Evolutionary conservation across 2,329 filamentous ascomycete species (phyloP).

Genomic region (Paecilomyces formosus): DNA sequence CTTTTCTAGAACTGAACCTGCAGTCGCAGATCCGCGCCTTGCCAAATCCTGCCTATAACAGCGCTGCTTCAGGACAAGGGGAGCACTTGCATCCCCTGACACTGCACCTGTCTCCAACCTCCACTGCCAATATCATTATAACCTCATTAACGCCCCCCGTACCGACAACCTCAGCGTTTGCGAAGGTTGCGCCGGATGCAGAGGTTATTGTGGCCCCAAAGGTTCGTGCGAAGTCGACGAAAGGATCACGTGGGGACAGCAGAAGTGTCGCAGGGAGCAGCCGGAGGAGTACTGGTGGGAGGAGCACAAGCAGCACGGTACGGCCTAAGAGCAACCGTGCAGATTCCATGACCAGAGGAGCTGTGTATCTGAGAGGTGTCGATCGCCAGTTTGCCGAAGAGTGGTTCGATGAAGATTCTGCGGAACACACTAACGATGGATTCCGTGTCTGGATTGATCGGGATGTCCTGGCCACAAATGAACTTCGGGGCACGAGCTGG

Average conservation of each 20-base stretch:
- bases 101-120: constrained; percentile 88
- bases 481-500: constrained; percentile 68
- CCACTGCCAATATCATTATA: constrained; percentile 84
- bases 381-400: constrained; percentile 62
- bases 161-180: constrained; percentile 64
- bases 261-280: constrained; percentile 74
- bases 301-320: constrained; percentile 66
- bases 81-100: constrained; percentile 70
- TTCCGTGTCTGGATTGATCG: constrained; percentile 80
- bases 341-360: constrained; percentile 50
- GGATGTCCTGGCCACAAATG: constrained; percentile 63
- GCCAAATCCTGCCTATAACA: constrained; percentile 67
- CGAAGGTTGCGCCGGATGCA: constrained; percentile 86
- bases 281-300: constrained; percentile 61
- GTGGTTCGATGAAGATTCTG: constrained; percentile 67
- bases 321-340: constrained; percentile 51
- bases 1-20: constrained; percentile 89
- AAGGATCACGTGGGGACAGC: constrained; percentile 60
- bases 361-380: constrained; percentile 70
- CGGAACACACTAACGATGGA: constrained; percentile 47
- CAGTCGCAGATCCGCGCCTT: constrained; percentile 87
- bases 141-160: constrained; percentile 73
- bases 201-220: constrained; percentile 98
- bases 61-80: constrained; percentile 40
- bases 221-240: constrained; percentile 62